Evolutionary conservation across 2,329 filamentous ascomycete genomes (phyloP), one percentile per base, ranked within the genome.

Genomic region (Fusarium camptoceras): DNA sequence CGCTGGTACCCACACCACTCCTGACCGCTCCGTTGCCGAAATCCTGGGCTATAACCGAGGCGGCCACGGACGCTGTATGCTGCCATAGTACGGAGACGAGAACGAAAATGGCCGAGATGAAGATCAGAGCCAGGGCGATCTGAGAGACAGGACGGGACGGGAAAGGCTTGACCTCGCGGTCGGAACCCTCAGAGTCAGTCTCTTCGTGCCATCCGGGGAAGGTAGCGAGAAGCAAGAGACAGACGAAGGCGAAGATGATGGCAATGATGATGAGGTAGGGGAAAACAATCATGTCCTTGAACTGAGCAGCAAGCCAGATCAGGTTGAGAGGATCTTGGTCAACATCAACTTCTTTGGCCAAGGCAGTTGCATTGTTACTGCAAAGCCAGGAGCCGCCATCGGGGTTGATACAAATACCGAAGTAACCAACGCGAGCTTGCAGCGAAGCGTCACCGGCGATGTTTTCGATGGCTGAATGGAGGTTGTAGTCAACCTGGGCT

Each of bases 131-230:
- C 46, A 99, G 86, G 14, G 95, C 94, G 68, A 97, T 89, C 82
- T 99, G 96, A 15, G 93, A 97, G 57, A 98, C 95, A 14, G 94
- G 91, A 43, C 95, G 89, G 37, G 93, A 96, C 14, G 96, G 96
- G 81, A 99, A 97, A 10, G 94, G 94, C 82, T 97, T 97, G 78
- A 97, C 91, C 81, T 97, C 94, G 76, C 93, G 90, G 75, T 97
- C 94, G 50, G 91, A 94, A 55, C 94, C 94, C 55, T 88, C 86
- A 39, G 87, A 89, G 80, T 96, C 92, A 70, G 91, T 88, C 81
- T 97, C 94, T 81, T 97, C 94, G 81, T 98, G 94, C 94, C 96
- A 99, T 70, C 94, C 94, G 3, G 96, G 96, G 83, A 98, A 99
- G 34, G 96, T 98, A 57, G 94, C 95, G 56, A 99, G 91, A 43